Percentiles rank a stretch among this genome's conserved stretches.
Conservation (phyloP, 257 asterid genomes). For the Solanum bukasovii region DNA sequence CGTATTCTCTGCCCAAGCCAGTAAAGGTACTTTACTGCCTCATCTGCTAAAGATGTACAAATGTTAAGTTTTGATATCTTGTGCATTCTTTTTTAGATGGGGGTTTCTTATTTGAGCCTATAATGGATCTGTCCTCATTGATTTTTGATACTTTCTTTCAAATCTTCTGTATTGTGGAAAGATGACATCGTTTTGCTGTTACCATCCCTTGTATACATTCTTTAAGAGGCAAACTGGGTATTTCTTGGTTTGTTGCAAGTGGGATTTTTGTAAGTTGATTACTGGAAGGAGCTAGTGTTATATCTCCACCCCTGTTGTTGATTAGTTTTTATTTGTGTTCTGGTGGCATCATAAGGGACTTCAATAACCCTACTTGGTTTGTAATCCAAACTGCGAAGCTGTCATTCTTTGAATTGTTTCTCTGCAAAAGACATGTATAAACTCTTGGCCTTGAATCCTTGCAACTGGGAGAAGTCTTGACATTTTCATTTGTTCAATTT, state of each 20-base stretch:
- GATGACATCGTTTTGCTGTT: neutral
- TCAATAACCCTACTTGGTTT: no score
- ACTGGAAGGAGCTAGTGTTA: neutral
- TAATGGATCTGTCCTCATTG: neutral
- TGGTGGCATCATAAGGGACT: neutral
- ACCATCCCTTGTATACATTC: neutral
- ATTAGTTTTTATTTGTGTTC: neutral
- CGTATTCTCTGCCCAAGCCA: constrained; percentile 24
- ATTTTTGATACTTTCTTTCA: neutral
- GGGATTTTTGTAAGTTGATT: neutral
- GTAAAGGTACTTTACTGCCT: constrained; percentile 34
- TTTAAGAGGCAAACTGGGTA: neutral
- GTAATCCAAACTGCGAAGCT: neutral
- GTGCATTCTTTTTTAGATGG: neutral
- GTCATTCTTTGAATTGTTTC: neutral
- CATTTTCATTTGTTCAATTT: neutral
- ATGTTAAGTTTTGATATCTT: neutral
- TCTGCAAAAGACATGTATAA: neutral
- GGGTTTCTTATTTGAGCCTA: neutral
- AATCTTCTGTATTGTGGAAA: neutral
- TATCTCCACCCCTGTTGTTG: neutral
- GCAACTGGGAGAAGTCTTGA: neutral
- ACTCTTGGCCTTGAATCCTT: neutral
- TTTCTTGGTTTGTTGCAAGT: neutral
- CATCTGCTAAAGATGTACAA: constrained; percentile 1